Percentiles rank a stretch among this genome's conserved stretches.
Conservation (phyloP, 805 yeast genomes). For the Schizosaccharomyces pombe region DNA sequence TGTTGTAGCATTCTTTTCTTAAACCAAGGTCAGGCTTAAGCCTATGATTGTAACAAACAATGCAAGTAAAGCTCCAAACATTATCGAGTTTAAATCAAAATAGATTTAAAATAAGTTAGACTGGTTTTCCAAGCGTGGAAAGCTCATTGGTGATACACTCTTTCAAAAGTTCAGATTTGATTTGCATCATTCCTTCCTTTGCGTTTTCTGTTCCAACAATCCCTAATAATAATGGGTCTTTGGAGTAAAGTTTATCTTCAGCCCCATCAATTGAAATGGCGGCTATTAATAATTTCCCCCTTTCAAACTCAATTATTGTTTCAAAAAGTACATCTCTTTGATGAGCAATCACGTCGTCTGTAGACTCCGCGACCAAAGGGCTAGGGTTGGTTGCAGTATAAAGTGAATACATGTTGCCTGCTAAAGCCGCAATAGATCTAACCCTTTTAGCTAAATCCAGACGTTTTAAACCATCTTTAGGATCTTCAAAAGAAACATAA, state of each 20-base stretch:
- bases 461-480: background rate
- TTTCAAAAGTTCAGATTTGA: background rate
- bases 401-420: background rate
- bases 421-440: background rate
- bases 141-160: background rate
- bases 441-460: background rate
- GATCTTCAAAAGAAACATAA: background rate
- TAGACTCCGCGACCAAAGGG: background rate
- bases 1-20: no score
- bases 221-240: background rate
- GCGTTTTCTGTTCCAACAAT: background rate
- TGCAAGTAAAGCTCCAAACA: no score
- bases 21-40: no score
- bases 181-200: constrained; percentile 2
- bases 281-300: background rate
- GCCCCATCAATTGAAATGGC: background rate
- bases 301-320: background rate
- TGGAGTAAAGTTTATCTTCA: background rate
- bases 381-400: background rate
- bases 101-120: no score
- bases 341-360: constrained; percentile 1
- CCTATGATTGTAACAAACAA: no score
- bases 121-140: background rate
- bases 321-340: background rate
- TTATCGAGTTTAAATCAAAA: no score